Evolutionary conservation across 1,284 basidiomycete genomes (phyloP).

Genomic region (Malassezia psittaci): DNA sequence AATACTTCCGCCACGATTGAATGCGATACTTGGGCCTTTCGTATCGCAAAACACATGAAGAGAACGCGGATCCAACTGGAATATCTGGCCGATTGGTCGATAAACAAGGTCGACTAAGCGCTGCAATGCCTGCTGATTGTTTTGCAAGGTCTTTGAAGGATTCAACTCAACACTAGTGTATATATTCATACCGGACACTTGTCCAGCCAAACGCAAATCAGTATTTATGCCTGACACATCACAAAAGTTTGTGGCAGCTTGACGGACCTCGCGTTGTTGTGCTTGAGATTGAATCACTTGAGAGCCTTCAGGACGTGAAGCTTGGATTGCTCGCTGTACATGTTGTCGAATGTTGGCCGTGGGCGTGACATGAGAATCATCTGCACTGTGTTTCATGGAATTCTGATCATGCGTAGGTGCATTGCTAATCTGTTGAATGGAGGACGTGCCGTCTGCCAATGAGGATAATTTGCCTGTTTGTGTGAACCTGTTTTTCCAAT

Average conservation of each 20-base stretch:
- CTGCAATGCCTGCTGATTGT: conserved; percentile 39
- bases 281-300: conserved; percentile 44
- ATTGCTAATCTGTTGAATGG: conserved; percentile 18
- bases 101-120: conserved; percentile 44
- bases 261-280: conserved; percentile 47
- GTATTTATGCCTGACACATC: conserved; percentile 45
- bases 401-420: background rate
- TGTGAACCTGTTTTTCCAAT: conserved; percentile 23
- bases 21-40: conserved; percentile 73
- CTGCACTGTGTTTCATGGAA: background rate
- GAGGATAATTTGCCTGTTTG: conserved; percentile 22
- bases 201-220: conserved; percentile 47
- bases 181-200: conserved; percentile 47
- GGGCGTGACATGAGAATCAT: conserved; percentile 1
- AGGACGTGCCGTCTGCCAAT: conserved; percentile 33
- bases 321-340: conserved; percentile 46
- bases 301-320: conserved; percentile 47
- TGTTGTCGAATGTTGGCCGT: conserved; percentile 40
- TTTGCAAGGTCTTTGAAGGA: conserved; percentile 32
- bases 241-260: conserved; percentile 48
- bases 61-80: conserved; percentile 53
- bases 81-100: conserved; percentile 46
- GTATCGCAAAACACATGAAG: conserved; percentile 80
- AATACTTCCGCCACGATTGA: conserved; percentile 78
- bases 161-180: conserved; percentile 41